These are phyloP conservation scores for Ceratonia siliqua DNA, from an alignment of 306 rosid species.

Conservation along the genomic window DNA sequence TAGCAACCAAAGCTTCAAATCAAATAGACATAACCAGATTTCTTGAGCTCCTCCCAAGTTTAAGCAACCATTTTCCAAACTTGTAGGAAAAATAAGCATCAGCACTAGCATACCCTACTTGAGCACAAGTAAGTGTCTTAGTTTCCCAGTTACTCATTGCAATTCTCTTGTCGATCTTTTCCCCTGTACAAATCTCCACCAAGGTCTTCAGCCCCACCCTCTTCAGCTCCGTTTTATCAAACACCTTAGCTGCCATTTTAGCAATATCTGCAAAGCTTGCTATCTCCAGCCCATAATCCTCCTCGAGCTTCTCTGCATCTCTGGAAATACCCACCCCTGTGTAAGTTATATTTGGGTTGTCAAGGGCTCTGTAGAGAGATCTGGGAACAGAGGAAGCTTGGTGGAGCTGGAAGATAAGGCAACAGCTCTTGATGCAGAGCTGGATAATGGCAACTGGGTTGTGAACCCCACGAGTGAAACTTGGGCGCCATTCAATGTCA, in stretches of 20 bases:
- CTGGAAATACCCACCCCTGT: neutral
- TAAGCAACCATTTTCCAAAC: neutral
- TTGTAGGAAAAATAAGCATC: neutral
- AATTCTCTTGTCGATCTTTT: neutral
- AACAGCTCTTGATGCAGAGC: neutral
- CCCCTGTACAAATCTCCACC: neutral
- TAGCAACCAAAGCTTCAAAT: no score
- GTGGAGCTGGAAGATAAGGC: constrained; percentile 27
- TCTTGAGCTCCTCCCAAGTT: neutral
- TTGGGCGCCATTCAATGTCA: constrained; percentile 7
- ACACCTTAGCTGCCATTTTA: neutral
- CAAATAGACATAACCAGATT: no score
- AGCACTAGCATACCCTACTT: neutral
- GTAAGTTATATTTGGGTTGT: neutral
- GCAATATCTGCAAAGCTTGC: neutral
- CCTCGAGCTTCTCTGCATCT: constrained; percentile 3
- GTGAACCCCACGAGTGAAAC: neutral
- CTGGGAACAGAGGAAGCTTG: no score
- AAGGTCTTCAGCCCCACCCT: neutral
- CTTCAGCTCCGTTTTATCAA: neutral
- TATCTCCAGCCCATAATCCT: neutral
- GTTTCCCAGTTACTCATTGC: neutral
- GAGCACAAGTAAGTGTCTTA: neutral
- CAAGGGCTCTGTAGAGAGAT: constrained; percentile 1
- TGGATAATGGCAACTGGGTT: neutral